Percentiles rank a stretch among this genome's conserved stretches.
phyloP scores from a whole-genome alignment of 257 asterid species.

The Nyctanthes arbortristis region DNA sequence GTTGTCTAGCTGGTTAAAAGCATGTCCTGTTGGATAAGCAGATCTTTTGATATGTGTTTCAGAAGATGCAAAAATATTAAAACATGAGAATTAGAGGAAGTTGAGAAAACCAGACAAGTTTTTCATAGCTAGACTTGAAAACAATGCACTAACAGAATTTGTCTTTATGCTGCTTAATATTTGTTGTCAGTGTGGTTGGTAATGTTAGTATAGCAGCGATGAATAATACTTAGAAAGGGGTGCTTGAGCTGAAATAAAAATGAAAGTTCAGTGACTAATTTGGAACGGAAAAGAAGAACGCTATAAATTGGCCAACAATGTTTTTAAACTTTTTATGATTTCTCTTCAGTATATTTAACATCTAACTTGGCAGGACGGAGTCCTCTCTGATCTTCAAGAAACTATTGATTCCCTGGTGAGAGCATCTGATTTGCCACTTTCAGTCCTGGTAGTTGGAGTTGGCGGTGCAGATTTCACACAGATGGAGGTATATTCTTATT shows the following conservation, averaged over 20 bases:
- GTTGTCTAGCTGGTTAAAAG: background rate
- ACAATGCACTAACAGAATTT: background rate
- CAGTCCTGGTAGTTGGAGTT: conserved; percentile 77
- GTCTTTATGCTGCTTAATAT: background rate
- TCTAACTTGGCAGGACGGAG: conserved; percentile 59
- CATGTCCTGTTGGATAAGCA: background rate
- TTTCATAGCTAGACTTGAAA: background rate
- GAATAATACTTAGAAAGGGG: too few relatives aligned
- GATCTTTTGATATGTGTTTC: background rate
- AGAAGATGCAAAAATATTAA: background rate
- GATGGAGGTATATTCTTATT: conserved; percentile 60
- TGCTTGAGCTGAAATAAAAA: background rate
- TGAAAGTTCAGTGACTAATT: background rate
- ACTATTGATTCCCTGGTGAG: conserved; percentile 59
- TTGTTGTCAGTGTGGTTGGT: too few relatives aligned
- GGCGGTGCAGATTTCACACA: conserved; percentile 72
- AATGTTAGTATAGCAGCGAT: background rate
- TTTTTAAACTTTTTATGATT: background rate
- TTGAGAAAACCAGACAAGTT: background rate
- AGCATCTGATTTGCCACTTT: conserved; percentile 82
- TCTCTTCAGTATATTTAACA: background rate
- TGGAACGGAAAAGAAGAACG: background rate
- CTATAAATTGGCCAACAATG: background rate
- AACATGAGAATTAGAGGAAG: too few relatives aligned
- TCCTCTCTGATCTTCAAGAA: conserved; percentile 65